Conservation (phyloP, 31 red algal species). For the Bonnemaisonia californica region DNA sequence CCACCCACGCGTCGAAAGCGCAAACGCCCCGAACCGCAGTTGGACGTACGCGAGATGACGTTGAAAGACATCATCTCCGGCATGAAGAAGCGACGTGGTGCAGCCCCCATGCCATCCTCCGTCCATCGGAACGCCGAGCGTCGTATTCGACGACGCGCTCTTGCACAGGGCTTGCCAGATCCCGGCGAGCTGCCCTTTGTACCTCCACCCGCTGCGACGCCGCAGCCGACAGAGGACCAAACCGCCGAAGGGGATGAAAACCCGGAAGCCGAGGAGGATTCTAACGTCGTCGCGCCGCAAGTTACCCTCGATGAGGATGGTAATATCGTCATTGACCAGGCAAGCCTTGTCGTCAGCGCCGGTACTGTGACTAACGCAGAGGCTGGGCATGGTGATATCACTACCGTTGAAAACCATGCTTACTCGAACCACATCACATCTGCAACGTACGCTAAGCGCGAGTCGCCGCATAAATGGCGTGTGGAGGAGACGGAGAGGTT, state of each 20-base stretch:
- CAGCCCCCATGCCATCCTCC: slow-evolving; percentile 47
- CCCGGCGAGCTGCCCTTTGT: background rate
- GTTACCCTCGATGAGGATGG: slow-evolving; percentile 86
- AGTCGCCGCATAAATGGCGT: slow-evolving; percentile 63
- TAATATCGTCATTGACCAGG: slow-evolving; percentile 87
- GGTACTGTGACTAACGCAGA: slow-evolving; percentile 34
- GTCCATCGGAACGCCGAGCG: slow-evolving; percentile 35
- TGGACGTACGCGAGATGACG: slow-evolving; percentile 41
- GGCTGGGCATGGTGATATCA: slow-evolving; percentile 20
- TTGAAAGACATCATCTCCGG: slow-evolving; percentile 60
- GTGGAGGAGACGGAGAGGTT: slow-evolving; percentile 83
- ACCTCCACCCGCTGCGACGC: background rate
- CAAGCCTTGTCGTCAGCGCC: slow-evolving; percentile 73
- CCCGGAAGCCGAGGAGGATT: slow-evolving; percentile 33
- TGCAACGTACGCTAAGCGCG: slow-evolving; percentile 70
- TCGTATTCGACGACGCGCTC: slow-evolving; percentile 27
- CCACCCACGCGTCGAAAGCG: background rate
- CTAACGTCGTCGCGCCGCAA: slow-evolving; percentile 84
- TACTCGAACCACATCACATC: slow-evolving; percentile 56
- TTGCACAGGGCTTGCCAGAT: background rate
- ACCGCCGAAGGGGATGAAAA: too few relatives aligned
- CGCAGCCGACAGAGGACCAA: background rate
- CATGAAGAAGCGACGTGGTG: slow-evolving; percentile 36
- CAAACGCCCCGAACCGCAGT: background rate
- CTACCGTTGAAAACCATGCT: slow-evolving; percentile 52